Evolutionary conservation across 1,284 basidiomycete species (phyloP), one percentile per base, ranked within the genome.

Genomic region (Leccinum griseonigrum): DNA sequence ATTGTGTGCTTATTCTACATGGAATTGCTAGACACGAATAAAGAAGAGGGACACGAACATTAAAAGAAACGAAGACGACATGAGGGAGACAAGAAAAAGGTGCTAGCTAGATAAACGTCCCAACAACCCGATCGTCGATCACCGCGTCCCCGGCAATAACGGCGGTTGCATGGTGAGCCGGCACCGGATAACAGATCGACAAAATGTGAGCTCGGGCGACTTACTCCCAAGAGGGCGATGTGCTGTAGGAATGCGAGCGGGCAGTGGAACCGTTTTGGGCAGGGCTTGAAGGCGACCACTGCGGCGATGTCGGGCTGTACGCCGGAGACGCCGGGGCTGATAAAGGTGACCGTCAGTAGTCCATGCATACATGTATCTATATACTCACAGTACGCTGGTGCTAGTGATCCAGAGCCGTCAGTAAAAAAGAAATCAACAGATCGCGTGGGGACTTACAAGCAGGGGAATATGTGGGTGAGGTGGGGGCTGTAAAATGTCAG

Each of bases 401-500:
- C 85, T 85, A 60, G 22, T 65, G 53, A 31, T n/a, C 11, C 34
- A 32, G 46, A 64, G 73, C 40, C 71, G 64, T 68, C 64, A 60
- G 69, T 58, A 69, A 61, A 69, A 61, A 61, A n/a, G 36, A 28
- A 60, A 52, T 54, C 5, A 11, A 57, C 18, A 28, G 29, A 58
- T 18, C 16, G 55, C 1, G 28, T 59, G 26, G n/a, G 60, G 2
- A 83, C 88, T 83, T 75, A 90, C 88, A 92, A 58, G 90, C 87
- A 67, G 91, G 90, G 54, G 91, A 92, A 78, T 92, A 93, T 2
- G 90, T 84, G 3, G 91, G 91, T 7, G 90, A 91, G 6, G 90
- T 90, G n/a, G 90, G 89, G 58, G 89, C 90, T 90, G 66, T 28
- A 56, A 60, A 62, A 48, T 57, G 48, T 76, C n/a, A 62, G 64